phyloP scores from a whole-genome alignment of 1,284 basidiomycete species.

The Cutaneotrichosporon sp. region DNA sequence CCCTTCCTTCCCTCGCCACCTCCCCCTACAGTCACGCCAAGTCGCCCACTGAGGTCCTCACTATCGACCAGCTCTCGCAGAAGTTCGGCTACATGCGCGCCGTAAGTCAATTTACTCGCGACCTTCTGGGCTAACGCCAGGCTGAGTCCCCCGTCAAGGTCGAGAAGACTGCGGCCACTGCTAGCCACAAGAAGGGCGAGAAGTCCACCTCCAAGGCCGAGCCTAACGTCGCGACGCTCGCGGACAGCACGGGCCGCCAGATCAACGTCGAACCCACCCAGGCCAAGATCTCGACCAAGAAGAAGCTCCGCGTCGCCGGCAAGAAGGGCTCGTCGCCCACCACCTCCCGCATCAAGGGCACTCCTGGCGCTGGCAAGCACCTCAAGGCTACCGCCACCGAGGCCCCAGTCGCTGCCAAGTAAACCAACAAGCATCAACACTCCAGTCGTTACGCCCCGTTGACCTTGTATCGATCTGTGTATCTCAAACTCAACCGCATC shows the following conservation, averaged over 20 bases:
- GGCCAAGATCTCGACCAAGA: slow-evolving; percentile 1
- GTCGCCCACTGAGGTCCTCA: slow-evolving; percentile 29
- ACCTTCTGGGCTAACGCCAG: background rate
- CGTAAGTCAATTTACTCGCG: background rate
- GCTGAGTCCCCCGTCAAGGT: slow-evolving; percentile 8
- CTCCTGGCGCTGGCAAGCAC: slow-evolving; percentile 42
- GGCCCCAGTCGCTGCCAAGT: background rate
- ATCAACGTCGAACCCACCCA: slow-evolving; percentile 3
- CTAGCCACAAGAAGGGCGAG: slow-evolving; percentile 2
- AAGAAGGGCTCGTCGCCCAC: slow-evolving; percentile 7
- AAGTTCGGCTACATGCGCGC: slow-evolving; percentile 33
- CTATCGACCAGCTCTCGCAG: slow-evolving; percentile 43
- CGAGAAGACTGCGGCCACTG: background rate
- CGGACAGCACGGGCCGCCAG: slow-evolving; percentile 13
- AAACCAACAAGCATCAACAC: background rate
- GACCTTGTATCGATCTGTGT: background rate
- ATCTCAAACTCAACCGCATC: background rate
- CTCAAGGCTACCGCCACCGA: slow-evolving; percentile 26
- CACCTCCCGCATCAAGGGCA: slow-evolving; percentile 33
- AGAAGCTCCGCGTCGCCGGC: slow-evolving; percentile 6
- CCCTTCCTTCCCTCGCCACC: background rate
- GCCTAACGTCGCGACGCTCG: slow-evolving; percentile 7
- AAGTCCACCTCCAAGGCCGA: slow-evolving; percentile 5
- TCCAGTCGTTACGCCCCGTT: background rate
- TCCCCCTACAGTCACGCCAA: background rate